These are phyloP conservation scores for Thermoascus crustaceus DNA, from an alignment of 2,329 filamentous ascomycete species.

Conservation along the genomic window DNA sequence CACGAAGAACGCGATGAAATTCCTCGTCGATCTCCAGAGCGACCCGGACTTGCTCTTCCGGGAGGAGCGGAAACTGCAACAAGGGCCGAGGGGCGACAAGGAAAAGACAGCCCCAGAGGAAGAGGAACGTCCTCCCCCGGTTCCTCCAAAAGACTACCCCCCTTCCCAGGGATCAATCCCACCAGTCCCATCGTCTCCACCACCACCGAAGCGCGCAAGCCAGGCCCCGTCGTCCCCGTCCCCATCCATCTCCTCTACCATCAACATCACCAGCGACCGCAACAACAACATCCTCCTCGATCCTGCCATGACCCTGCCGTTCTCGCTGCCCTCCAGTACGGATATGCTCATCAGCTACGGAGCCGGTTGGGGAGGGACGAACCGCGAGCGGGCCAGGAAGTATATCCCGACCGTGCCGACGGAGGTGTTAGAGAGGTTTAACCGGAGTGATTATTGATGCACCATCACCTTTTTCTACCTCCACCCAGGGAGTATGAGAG, in stretches of 20 bases:
- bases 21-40: slow-evolving; percentile 70
- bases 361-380: slow-evolving; percentile 85
- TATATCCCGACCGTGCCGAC: slow-evolving; percentile 93
- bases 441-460: slow-evolving; percentile 37
- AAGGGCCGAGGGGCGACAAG: no score
- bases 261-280: slow-evolving; percentile 5
- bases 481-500: neutral
- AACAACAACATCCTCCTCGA: slow-evolving; percentile 60
- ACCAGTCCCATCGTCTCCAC: slow-evolving; percentile 10
- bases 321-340: slow-evolving; percentile 88
- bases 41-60: slow-evolving; percentile 54
- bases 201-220: no score
- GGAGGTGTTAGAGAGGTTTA: slow-evolving; percentile 84
- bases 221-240: slow-evolving; percentile 14
- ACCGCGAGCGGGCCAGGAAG: slow-evolving; percentile 83
- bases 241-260: slow-evolving; percentile 14
- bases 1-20: slow-evolving; percentile 80
- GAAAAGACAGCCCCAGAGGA: neutral
- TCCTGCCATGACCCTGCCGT: slow-evolving; percentile 85
- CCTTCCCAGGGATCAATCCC: no score
- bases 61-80: slow-evolving; percentile 26
- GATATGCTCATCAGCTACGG: slow-evolving; percentile 97
- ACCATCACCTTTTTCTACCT: neutral
- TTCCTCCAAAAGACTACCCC: no score
- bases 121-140: no score